Evolutionary conservation across 495 filamentous ascomycete species (phyloP), one percentile per base, ranked within the genome.

Genomic region (Mytilinidion resinicola): DNA sequence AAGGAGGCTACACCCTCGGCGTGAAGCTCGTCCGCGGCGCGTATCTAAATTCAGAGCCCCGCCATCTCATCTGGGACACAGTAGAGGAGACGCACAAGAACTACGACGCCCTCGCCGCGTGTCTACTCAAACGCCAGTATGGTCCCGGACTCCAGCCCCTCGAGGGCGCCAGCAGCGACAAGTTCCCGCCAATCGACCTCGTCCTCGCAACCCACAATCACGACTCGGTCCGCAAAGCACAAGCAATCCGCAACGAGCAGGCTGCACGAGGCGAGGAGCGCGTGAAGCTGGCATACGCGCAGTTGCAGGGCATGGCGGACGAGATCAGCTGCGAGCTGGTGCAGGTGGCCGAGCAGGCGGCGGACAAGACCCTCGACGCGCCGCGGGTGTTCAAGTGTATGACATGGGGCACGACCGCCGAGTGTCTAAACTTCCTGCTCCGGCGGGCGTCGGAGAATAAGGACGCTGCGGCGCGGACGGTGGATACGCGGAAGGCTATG

Each of bases 251-350:
- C 37, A 76, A 78, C 9, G 57, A 73, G 38, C 84, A 86, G 62
- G 1, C 67, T 72, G 64, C 44, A 12, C 67, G 56, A 1, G 78
- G 73, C 1, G 72, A 80, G 57, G 35, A 68, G 21, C 72, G 69
- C 37, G 73, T 73, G 21, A 66, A 70, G 20, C 76, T 96, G 14
- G 83, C 83, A 30, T 96, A 91, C 72, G 92, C 88, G 6, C 93
- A 98, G 72, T 80, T 98, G 7, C 87, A 92, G 78, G 93, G 93
- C 19, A 96, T 96, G 93, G 93, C 93, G 14, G 93, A 98, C 60
- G 93, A 98, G 66, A 84, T 98, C 19, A 89, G 85, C 72, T 88
- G 88, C 61, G 86, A 89, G 65, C 74, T 96, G 14, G 80, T 96
- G 21, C 70, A 83, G 59, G 80, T 78, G 4, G 73, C 78, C 57